A percentile compares a stretch with the other conserved stretches of the same genome.
These are phyloP conservation scores for Pseudoscleropodium purum DNA, from an alignment of 225 moss, liverwort and hornwort species.

Conservation along the genomic window DNA sequence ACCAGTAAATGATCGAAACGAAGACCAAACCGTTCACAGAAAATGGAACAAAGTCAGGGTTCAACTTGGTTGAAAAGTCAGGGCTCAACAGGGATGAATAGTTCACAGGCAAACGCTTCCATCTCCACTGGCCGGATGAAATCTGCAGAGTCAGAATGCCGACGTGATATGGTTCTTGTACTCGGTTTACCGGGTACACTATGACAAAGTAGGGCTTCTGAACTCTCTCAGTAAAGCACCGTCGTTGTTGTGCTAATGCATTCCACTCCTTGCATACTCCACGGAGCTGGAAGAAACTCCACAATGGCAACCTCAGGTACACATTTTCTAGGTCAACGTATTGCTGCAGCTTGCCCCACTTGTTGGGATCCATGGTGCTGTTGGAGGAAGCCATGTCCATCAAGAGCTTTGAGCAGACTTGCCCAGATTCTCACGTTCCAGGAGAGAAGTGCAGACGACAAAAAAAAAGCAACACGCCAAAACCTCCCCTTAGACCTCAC, in stretches of 20 bases:
- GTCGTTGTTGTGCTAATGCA: neutral
- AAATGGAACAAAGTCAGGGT: neutral
- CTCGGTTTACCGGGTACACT: neutral
- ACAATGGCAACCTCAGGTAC: neutral
- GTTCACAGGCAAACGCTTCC: neutral
- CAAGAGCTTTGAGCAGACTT: neutral
- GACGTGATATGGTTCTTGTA: no score
- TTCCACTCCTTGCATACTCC: neutral
- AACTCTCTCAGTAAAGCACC: neutral
- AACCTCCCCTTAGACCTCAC: no score
- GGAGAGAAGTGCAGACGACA: neutral
- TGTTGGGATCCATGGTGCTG: neutral
- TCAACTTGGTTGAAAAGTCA: neutral
- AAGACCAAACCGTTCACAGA: no score
- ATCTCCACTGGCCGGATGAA: neutral
- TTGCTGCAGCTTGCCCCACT: neutral
- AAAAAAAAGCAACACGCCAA: no score
- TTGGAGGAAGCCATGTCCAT: neutral
- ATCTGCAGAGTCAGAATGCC: neutral
- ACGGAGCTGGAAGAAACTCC: neutral
- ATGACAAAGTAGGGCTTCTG: neutral
- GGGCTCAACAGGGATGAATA: neutral
- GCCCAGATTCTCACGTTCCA: neutral
- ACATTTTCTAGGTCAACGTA: neutral
- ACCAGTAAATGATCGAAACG: no score